Evolutionary conservation across 192 early-diverging fungal species (phyloP).

Genomic region (Linderina pennispora): DNA sequence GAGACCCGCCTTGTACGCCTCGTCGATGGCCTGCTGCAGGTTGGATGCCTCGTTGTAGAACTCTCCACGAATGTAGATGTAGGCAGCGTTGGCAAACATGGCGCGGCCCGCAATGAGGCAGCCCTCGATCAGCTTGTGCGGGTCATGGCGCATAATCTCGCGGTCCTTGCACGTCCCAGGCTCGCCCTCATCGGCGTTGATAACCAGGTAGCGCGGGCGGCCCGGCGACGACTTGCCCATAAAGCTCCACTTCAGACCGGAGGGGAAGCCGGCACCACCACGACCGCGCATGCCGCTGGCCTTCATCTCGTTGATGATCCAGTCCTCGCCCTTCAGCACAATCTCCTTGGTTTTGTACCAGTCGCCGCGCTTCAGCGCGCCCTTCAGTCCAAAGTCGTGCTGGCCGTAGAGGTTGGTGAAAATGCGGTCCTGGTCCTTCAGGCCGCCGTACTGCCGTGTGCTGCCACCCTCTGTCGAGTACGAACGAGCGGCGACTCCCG

Average conservation of each 20-base stretch:
- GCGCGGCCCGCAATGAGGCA: slow-evolving; percentile 92
- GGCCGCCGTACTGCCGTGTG: slow-evolving; percentile 52
- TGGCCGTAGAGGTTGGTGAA: slow-evolving; percentile 96
- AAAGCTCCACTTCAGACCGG: slow-evolving; percentile 98
- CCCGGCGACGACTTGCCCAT: slow-evolving; percentile 93
- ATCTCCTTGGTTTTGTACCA: slow-evolving; percentile 99
- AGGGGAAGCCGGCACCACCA: slow-evolving; percentile 97
- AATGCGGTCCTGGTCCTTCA: slow-evolving; percentile 92
- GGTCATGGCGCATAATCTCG: slow-evolving; percentile 90
- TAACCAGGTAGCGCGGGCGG: slow-evolving; percentile 89
- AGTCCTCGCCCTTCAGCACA: slow-evolving; percentile 89
- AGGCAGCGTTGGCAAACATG: slow-evolving; percentile 96
- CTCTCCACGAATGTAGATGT: slow-evolving; percentile 96
- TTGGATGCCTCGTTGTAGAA: slow-evolving; percentile 95
- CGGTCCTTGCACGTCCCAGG: slow-evolving; percentile 99
- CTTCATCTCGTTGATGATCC: slow-evolving; percentile 98
- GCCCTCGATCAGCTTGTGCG: slow-evolving; percentile 97
- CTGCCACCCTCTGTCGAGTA: slow-evolving; percentile 29
- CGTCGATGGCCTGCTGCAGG: slow-evolving; percentile 90
- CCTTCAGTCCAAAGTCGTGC: slow-evolving; percentile 86
- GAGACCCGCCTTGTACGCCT: slow-evolving; percentile 93
- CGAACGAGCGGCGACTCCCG: slow-evolving; percentile 1
- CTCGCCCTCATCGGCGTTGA: slow-evolving; percentile 98
- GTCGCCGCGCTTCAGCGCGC: slow-evolving; percentile 92
- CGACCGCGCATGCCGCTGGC: slow-evolving; percentile 87